Percentiles rank a stretch among this genome's conserved stretches.
phyloP scores from a whole-genome alignment of 805 yeast genomes.

The Saccharomyces jurei region DNA sequence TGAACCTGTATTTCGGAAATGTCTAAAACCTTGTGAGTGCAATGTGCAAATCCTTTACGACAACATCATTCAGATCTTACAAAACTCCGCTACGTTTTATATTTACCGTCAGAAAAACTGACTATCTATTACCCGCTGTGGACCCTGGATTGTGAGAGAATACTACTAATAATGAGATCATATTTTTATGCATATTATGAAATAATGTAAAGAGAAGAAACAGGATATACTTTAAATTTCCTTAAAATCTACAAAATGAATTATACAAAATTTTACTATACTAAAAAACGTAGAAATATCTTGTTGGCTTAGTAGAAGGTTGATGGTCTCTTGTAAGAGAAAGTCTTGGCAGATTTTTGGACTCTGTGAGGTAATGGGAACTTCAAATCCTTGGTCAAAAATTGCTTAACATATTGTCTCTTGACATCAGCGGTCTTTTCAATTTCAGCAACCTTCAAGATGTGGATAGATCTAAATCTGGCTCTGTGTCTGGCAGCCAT shows the following conservation, averaged over 20 bases:
- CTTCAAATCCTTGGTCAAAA: constrained; percentile 87
- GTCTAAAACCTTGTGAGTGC: neutral
- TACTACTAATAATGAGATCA: neutral
- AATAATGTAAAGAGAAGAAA: neutral
- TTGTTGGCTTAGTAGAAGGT: constrained; percentile 76
- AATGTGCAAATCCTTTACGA: neutral
- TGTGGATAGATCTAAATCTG: constrained; percentile 98
- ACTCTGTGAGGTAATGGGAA: constrained; percentile 99
- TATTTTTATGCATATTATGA: neutral
- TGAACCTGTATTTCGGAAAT: neutral
- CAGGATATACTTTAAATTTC: constrained; percentile 1
- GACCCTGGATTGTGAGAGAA: neutral
- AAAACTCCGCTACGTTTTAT: neutral
- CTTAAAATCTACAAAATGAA: constrained; percentile 22
- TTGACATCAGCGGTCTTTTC: constrained; percentile 96
- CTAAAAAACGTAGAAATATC: constrained; percentile 5
- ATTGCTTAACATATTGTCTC: constrained; percentile 98
- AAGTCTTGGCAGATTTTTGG: constrained; percentile 80
- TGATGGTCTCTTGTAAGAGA: constrained; percentile 88
- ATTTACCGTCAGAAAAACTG: neutral
- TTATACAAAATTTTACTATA: constrained; percentile 18
- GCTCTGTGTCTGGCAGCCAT: constrained; percentile 99
- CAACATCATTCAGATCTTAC: neutral
- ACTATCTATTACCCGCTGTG: neutral
- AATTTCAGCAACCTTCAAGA: constrained; percentile 98